phyloP scores from a whole-genome alignment of 2,329 filamentous ascomycete species.

The Monosporascus sp. region DNA sequence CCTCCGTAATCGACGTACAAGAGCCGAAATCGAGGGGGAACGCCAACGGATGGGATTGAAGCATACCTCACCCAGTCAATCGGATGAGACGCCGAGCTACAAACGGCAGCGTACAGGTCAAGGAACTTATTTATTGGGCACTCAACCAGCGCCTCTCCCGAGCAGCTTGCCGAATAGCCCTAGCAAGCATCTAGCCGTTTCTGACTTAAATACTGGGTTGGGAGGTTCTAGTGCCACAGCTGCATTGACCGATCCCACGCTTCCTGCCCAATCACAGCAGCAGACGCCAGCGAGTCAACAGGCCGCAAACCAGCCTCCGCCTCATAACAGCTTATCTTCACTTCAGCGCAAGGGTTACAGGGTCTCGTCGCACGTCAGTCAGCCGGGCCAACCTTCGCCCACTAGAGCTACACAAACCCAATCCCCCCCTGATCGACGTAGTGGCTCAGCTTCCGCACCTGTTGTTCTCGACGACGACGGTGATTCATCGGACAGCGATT shows the following conservation, averaged over 20 bases:
- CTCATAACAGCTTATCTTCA: slow-evolving; percentile 20
- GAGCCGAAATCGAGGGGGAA: slow-evolving; percentile 39
- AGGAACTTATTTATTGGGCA: background rate
- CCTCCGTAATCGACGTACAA: slow-evolving; percentile 43
- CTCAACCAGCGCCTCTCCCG: background rate
- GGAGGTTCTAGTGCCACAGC: slow-evolving; percentile 22
- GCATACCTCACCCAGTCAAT: slow-evolving; percentile 8
- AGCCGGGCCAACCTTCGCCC: slow-evolving; percentile 4
- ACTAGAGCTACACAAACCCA: slow-evolving; percentile 4
- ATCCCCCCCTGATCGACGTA: slow-evolving; percentile 3
- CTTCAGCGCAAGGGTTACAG: slow-evolving; percentile 25
- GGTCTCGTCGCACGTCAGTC: slow-evolving; percentile 21
- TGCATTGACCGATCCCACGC: slow-evolving; percentile 18
- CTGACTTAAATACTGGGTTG: slow-evolving; percentile 22
- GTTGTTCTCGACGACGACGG: slow-evolving; percentile 20
- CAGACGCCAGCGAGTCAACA: background rate
- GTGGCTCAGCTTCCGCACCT: slow-evolving; percentile 18
- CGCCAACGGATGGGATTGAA: slow-evolving; percentile 35
- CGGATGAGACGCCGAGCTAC: slow-evolving; percentile 13
- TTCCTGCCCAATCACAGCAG: slow-evolving; percentile 1
- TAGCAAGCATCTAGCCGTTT: slow-evolving; percentile 18
- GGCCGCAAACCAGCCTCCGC: background rate
- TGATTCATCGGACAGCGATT: slow-evolving; percentile 7
- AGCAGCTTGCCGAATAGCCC: slow-evolving; percentile 2
- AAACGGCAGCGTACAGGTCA: slow-evolving; percentile 24